A percentile compares a stretch with the other conserved stretches of the same genome.
Evolutionary conservation across 352 stramenopile genomes (phyloP).

Genomic region (Phytophthora sojae): DNA sequence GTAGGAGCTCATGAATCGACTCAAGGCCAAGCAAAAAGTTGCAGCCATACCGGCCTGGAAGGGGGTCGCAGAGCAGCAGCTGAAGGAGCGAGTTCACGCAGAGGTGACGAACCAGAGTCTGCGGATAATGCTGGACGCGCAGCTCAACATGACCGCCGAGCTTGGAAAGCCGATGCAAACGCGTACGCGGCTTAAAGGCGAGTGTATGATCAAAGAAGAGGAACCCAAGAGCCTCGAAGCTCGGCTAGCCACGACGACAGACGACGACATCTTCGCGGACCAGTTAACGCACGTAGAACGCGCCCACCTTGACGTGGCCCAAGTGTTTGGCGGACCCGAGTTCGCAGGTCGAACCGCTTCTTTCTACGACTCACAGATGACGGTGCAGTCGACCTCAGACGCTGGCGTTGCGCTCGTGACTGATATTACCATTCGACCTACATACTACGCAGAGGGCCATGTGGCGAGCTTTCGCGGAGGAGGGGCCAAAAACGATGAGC

Average conservation of each 20-base stretch:
- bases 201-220: conserved; percentile 10
- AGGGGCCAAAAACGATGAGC: conserved; percentile 35
- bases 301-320: conserved; percentile 26
- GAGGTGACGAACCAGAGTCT: conserved; percentile 52
- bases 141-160: conserved; percentile 43
- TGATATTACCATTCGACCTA: conserved; percentile 46
- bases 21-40: too few species aligned
- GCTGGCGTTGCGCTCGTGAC: conserved; percentile 45
- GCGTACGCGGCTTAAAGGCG: conserved; percentile 23
- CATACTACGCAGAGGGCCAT: conserved; percentile 32
- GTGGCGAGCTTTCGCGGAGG: conserved; percentile 45
- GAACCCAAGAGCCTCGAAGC: conserved; percentile 26
- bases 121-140: conserved; percentile 30
- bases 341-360: conserved; percentile 14
- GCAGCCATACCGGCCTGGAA: too few species aligned
- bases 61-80: conserved; percentile 25
- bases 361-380: conserved; percentile 27
- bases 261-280: conserved; percentile 40
- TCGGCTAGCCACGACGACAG: conserved; percentile 6
- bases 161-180: conserved; percentile 33
- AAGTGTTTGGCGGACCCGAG: conserved; percentile 20
- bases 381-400: conserved; percentile 8
- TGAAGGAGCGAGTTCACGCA: conserved; percentile 25
- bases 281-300: conserved; percentile 30
- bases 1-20: too few species aligned